These are phyloP conservation scores for Ichthyophthirius multifiliis DNA, from an alignment of 169 alveolate species.

Conservation along the genomic window DNA sequence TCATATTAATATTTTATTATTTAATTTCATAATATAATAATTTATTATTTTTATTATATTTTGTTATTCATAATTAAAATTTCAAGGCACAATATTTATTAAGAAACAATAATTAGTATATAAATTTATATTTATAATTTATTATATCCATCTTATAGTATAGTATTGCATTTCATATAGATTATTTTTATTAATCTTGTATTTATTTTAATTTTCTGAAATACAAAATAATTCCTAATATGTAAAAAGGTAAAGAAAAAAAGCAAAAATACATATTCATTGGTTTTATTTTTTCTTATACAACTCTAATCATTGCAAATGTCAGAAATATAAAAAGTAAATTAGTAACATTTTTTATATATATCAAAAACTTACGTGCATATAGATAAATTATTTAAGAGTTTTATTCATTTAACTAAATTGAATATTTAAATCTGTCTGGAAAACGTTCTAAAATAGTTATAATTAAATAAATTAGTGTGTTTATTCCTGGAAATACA, in stretches of 20 bases:
- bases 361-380: neutral
- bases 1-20: too few relatives aligned
- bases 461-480: neutral
- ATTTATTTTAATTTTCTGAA: too few relatives aligned
- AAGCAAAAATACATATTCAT: neutral
- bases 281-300: neutral
- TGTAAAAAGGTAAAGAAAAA: neutral
- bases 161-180: too few relatives aligned
- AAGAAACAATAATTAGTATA: too few relatives aligned
- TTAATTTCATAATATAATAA: too few relatives aligned
- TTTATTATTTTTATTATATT: too few relatives aligned
- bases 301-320: neutral
- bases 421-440: neutral
- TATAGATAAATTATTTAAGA: neutral
- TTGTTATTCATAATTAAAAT: too few relatives aligned
- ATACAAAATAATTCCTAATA: neutral
- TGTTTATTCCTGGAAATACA: neutral
- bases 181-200: too few relatives aligned
- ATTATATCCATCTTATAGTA: too few relatives aligned
- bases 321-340: neutral
- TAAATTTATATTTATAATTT: too few relatives aligned
- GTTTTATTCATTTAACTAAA: neutral
- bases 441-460: slow-evolving; percentile 7
- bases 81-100: too few relatives aligned
- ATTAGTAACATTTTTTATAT: neutral